Conservation (phyloP, 257 asterid species). For the Nicotiana noctiflora region DNA sequence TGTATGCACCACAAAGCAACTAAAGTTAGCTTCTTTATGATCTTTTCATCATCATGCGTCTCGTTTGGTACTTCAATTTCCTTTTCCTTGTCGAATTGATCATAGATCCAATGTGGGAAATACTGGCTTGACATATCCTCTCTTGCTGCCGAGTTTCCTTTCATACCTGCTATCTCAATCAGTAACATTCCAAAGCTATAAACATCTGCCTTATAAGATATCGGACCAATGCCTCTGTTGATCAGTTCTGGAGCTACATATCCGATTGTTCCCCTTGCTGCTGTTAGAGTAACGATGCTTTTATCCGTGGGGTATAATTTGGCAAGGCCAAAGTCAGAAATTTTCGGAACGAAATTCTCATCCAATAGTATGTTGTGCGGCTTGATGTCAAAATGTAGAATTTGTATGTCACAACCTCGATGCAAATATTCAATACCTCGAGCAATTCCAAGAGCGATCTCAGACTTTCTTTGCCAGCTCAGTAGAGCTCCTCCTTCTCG, state of each 20-base stretch:
- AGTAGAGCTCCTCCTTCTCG: background rate
- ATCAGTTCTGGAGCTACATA: conserved; percentile 23
- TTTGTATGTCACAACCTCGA: conserved; percentile 10
- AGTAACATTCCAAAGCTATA: conserved; percentile 21
- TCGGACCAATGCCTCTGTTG: conserved; percentile 11
- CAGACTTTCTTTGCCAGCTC: background rate
- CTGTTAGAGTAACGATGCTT: conserved; percentile 7
- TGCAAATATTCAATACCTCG: background rate
- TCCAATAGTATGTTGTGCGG: conserved; percentile 23
- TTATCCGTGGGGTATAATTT: conserved; percentile 7
- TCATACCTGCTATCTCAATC: conserved; percentile 15
- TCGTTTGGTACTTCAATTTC: background rate
- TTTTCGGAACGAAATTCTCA: conserved; percentile 10
- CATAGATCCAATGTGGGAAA: conserved; percentile 14
- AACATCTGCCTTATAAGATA: conserved; percentile 18
- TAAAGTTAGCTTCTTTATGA: conserved; percentile 9
- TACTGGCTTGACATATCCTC: conserved; percentile 10
- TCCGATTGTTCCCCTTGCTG: conserved; percentile 20
- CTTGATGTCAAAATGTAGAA: conserved; percentile 21
- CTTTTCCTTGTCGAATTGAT: background rate
- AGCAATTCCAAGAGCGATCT: conserved; percentile 17
- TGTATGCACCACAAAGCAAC: conserved; percentile 23
- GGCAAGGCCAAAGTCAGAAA: conserved; percentile 16
- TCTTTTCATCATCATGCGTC: conserved; percentile 1
- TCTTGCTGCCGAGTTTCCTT: background rate